Evolutionary conservation across 176 grass and related monocot species (phyloP).

Genomic region (Themeda triandra): DNA sequence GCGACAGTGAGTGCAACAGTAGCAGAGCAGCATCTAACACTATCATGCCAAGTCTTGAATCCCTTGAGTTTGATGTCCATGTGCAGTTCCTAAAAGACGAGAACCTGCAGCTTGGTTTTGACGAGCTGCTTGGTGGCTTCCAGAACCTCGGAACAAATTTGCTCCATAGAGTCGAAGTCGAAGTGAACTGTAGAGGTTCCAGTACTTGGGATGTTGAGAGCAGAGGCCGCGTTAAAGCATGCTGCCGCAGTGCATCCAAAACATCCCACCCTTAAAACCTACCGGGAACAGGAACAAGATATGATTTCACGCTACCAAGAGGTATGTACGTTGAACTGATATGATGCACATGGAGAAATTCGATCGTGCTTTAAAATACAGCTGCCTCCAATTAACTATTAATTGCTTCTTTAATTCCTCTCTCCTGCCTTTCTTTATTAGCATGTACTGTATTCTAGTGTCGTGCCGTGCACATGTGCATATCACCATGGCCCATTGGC

Average conservation of each 20-base stretch:
- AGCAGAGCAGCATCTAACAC: not conserved
- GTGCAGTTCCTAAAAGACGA: not conserved
- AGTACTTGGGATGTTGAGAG: not conserved
- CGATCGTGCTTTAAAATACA: too few relatives aligned
- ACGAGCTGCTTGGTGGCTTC: not conserved
- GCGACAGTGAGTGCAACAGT: too few relatives aligned
- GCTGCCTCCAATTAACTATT: too few relatives aligned
- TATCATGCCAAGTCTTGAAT: conserved; percentile 3
- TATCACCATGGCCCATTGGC: too few relatives aligned
- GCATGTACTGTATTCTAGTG: too few relatives aligned
- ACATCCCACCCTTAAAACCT: not conserved
- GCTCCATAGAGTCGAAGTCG: accelerated
- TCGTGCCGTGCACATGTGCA: too few relatives aligned
- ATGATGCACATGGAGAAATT: too few relatives aligned
- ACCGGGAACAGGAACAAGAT: too few relatives aligned
- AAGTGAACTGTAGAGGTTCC: accelerated
- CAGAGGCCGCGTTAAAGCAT: not conserved
- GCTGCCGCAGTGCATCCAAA: not conserved
- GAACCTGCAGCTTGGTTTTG: not conserved
- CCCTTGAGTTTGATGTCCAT: not conserved
- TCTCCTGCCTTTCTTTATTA: too few relatives aligned
- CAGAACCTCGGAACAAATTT: not conserved
- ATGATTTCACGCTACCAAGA: not conserved
- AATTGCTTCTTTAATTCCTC: too few relatives aligned
- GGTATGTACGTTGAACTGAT: not conserved